These are phyloP conservation scores for Fusarium pilosicola DNA, from an alignment of 2,329 filamentous ascomycete species.

Conservation along the genomic window DNA sequence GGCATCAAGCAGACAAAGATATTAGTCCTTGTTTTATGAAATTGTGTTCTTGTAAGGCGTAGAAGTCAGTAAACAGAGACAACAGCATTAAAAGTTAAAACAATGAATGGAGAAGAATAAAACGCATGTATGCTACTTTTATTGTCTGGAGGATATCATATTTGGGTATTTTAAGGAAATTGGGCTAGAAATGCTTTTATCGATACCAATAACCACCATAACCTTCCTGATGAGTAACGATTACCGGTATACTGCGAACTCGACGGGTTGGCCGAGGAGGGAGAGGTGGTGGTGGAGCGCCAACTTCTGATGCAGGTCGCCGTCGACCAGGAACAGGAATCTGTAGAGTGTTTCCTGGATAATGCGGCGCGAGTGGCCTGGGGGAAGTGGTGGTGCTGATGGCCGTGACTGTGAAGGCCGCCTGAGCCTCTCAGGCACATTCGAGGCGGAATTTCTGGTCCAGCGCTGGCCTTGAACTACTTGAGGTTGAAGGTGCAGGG, in stretches of 20 bases:
- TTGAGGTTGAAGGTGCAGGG: constrained; percentile 1
- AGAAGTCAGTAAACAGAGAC: constrained; percentile 12
- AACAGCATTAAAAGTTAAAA: not conserved
- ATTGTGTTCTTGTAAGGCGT: not conserved
- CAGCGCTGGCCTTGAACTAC: constrained; percentile 4
- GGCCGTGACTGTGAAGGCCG: constrained; percentile 9
- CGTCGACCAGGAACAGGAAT: not conserved
- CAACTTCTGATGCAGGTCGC: constrained; percentile 39
- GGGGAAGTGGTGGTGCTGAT: constrained; percentile 27
- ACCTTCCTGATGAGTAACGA: constrained; percentile 46
- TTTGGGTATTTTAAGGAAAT: constrained; percentile 27
- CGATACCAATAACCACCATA: constrained; percentile 32
- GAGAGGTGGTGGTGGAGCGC: constrained; percentile 37
- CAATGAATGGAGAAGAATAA: not conserved
- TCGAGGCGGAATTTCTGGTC: constrained; percentile 5
- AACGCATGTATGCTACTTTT: constrained; percentile 26
- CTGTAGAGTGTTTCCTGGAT: constrained; percentile 16
- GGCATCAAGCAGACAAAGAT: constrained; percentile 32
- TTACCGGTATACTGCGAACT: constrained; percentile 43
- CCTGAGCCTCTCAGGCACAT: constrained; percentile 1
- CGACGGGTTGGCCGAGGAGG: constrained; percentile 43
- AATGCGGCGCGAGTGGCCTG: constrained; percentile 27
- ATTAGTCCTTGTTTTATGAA: not conserved
- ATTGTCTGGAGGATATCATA: constrained; percentile 18
- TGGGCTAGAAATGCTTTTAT: constrained; percentile 30